phyloP scores from a whole-genome alignment of 2,329 filamentous ascomycete species.

The Penicillium sp. region DNA sequence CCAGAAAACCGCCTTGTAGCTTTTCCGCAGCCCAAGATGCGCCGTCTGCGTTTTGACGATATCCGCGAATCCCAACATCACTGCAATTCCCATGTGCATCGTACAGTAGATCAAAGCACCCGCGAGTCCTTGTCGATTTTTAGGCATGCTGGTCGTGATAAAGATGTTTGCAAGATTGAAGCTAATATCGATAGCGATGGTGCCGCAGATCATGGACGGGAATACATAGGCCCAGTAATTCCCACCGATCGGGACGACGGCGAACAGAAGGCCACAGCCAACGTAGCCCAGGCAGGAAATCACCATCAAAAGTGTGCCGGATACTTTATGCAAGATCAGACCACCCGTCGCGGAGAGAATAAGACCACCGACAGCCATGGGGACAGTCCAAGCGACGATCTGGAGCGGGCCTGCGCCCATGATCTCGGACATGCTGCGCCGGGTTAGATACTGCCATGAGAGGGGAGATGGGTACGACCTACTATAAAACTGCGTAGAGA shows the following conservation, averaged over 20 bases:
- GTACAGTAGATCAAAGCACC: constrained; percentile 66
- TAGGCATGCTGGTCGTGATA: constrained; percentile 65
- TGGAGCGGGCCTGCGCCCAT: constrained; percentile 56
- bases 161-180: constrained; percentile 73
- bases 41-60: constrained; percentile 50
- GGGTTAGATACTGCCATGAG: neutral
- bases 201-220: constrained; percentile 56
- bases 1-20: constrained; percentile 62
- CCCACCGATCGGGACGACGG: constrained; percentile 53
- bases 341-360: constrained; percentile 59
- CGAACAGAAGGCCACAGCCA: constrained; percentile 56
- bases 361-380: constrained; percentile 62
- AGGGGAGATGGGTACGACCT: constrained; percentile 29
- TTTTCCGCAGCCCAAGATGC: constrained; percentile 43
- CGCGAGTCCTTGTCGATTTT: constrained; percentile 62
- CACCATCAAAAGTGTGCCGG: constrained; percentile 57
- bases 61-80: constrained; percentile 66
- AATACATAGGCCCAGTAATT: constrained; percentile 71
- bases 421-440: constrained; percentile 53
- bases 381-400: constrained; percentile 63
- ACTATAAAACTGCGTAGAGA: constrained; percentile 65
- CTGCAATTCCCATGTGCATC: constrained; percentile 64
- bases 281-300: constrained; percentile 58
- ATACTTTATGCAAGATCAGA: constrained; percentile 60
- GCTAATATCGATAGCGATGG: constrained; percentile 67